Base-by-base conservation (phyloP, 148 eudicot species). In the Polygonum aviculare region DNA sequence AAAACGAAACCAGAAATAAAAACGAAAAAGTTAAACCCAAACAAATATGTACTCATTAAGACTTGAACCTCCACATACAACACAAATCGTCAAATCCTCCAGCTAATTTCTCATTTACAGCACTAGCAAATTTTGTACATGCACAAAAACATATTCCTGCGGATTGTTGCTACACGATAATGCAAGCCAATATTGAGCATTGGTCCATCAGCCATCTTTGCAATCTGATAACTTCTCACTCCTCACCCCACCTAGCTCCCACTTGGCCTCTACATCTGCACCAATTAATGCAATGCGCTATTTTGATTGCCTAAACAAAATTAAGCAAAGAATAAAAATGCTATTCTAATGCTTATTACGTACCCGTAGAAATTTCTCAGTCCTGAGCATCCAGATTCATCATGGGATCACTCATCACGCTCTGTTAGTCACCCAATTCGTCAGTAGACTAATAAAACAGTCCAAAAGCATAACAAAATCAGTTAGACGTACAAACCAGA, bases 391-490 rank as follows among this genome's bases (percentile, higher is more conserved):
- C 8, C 47, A 44, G 75, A 52, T 65, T 78, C 12, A 52, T 15
- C 40, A 59, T 38, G 44, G 85, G 79, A 69, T 86, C 83, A 73
- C 89, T 86, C 51, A 80, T 41, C 63, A 35, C 73, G 26, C 76
- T 81, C 87, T 86, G 71, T 60, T 55, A 55, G 26, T 55, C 12
- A 55, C 81, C 72, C 49, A 70, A 65, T 26, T 10, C 21, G 3
- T 57, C 22, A 52, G 48, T 26, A 2, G 48, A 75, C 41, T 35
- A 55, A 54, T 51, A 1, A 21, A 55, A 19, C 11, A 19, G 19
- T 19, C 2, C 31, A 55, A 4, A 55, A 55, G 21, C n/a, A 18
- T 6, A 15, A 14, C 5, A 1, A 45, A 45, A 1, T 26, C 31
- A 26, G 31, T 26, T 26, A 26, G 31, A 26, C 31, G 31, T 26